A percentile compares a stretch with the other conserved stretches of the same genome.
These are phyloP conservation scores for Clonostachys rhizophaga DNA, from an alignment of 2,329 filamentous ascomycete species.

Conservation along the genomic window DNA sequence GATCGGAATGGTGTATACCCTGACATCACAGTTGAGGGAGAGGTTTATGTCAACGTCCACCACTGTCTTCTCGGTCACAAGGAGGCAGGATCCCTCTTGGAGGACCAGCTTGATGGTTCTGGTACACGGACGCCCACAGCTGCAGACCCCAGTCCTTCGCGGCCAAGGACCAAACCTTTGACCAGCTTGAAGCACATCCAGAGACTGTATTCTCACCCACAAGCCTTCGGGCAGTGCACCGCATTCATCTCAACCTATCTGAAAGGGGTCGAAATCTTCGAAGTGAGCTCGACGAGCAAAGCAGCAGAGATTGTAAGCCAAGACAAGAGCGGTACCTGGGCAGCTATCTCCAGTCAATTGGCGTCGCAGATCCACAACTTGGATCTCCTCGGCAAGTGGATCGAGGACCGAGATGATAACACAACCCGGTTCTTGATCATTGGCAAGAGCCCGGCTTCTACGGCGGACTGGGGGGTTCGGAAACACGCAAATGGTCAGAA, in stretches of 20 bases:
- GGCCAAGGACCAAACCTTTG: conserved; percentile 41
- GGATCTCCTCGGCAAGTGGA: conserved; percentile 61
- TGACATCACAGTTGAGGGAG: conserved; percentile 72
- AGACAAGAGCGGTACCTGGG: conserved; percentile 53
- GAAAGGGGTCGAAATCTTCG: conserved; percentile 71
- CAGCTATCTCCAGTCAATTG: conserved; percentile 73
- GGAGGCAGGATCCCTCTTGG: conserved; percentile 2
- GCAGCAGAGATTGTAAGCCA: conserved; percentile 74
- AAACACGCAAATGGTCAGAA: neutral
- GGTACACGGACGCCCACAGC: conserved; percentile 46
- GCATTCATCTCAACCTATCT: conserved; percentile 67
- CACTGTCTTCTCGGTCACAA: conserved; percentile 73
- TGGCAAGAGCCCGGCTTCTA: conserved; percentile 21
- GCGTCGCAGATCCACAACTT: conserved; percentile 67
- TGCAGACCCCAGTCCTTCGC: conserved; percentile 34
- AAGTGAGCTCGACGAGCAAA: conserved; percentile 80
- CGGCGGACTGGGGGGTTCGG: neutral
- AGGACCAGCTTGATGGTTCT: conserved; percentile 24
- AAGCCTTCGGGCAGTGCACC: conserved; percentile 91
- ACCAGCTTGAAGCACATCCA: conserved; percentile 56
- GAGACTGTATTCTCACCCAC: conserved; percentile 86
- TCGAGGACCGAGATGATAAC: conserved; percentile 73
- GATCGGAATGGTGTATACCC: conserved; percentile 62
- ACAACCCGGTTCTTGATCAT: conserved; percentile 76
- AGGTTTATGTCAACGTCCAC: conserved; percentile 82